A percentile compares a stretch with the other conserved stretches of the same genome.
Conservation (phyloP, 2,329 filamentous ascomycete genomes). For the Whalleya microplaca region DNA sequence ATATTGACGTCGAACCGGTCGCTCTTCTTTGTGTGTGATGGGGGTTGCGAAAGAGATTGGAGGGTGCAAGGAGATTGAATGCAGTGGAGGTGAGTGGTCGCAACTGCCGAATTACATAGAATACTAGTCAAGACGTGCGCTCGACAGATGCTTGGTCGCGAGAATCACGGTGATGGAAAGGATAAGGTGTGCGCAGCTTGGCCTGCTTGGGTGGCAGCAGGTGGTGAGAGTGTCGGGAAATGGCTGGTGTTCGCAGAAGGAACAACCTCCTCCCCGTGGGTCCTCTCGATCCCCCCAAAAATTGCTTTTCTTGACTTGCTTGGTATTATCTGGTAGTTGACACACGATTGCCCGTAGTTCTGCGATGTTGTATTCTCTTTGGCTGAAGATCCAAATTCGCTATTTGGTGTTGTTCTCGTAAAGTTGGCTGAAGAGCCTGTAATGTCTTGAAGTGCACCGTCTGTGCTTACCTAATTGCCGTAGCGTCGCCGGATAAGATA, state of each 20-base stretch:
- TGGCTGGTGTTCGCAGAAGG: constrained; percentile 7
- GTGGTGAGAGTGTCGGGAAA: constrained; percentile 10
- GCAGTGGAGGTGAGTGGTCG: background rate
- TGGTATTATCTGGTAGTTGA: constrained; percentile 9
- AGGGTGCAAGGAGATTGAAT: background rate
- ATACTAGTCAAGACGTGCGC: background rate
- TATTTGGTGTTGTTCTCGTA: constrained; percentile 32
- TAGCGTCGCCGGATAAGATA: constrained; percentile 23
- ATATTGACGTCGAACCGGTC: constrained; percentile 43
- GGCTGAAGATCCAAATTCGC: constrained; percentile 7
- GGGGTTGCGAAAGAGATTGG: background rate
- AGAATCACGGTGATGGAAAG: background rate
- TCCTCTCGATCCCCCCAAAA: constrained; percentile 8
- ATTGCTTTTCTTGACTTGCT: constrained; percentile 9
- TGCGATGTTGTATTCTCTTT: constrained; percentile 12
- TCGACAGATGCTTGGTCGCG: background rate
- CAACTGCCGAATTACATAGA: background rate
- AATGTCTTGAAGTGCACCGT: constrained; percentile 26
- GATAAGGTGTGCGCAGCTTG: background rate
- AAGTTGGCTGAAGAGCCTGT: constrained; percentile 27
- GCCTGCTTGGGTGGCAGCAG: constrained; percentile 1
- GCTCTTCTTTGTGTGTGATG: constrained; percentile 2
- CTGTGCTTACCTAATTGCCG: constrained; percentile 32
- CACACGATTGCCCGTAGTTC: constrained; percentile 10
- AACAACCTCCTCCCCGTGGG: constrained; percentile 12